phyloP scores from a whole-genome alignment of 106 monocot genomes.

The Dioscorea zingiberensis region DNA sequence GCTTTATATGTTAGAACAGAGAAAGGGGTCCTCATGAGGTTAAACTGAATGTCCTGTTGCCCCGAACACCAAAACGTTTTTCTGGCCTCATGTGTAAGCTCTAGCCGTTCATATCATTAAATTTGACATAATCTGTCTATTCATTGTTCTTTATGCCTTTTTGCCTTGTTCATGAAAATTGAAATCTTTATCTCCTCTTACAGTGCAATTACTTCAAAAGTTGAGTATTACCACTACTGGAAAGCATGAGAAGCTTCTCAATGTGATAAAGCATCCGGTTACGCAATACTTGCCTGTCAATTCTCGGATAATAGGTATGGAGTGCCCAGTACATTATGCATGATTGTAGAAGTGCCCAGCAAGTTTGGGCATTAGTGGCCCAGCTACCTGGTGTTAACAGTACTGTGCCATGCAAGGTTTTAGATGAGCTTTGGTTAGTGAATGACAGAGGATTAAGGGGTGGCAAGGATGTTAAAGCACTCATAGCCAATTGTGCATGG shows the following conservation, averaged over 20 bases:
- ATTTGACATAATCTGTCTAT: background rate
- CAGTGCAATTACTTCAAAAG: slow-evolving; percentile 71
- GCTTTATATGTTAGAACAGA: slow-evolving; percentile 85
- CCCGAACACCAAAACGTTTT: slow-evolving; percentile 87
- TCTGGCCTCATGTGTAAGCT: slow-evolving; percentile 96
- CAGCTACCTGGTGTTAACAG: no score
- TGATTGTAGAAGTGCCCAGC: no score
- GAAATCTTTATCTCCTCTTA: slow-evolving; percentile 1
- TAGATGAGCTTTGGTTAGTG: no score
- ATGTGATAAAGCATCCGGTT: slow-evolving; percentile 91
- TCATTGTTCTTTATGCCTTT: background rate
- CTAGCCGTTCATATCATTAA: background rate
- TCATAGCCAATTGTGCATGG: no score
- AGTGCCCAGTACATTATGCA: no score
- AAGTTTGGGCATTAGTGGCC: no score
- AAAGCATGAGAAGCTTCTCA: slow-evolving; percentile 87
- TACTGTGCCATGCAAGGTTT: no score
- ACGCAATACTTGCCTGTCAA: slow-evolving; percentile 77
- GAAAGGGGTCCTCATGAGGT: slow-evolving; percentile 80
- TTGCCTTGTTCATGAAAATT: background rate
- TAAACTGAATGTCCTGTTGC: slow-evolving; percentile 90
- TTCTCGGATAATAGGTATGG: slow-evolving; percentile 84
- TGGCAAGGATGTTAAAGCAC: no score
- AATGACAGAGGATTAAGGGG: no score
- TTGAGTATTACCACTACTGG: slow-evolving; percentile 76